Base-by-base conservation (phyloP, 176 grass and related monocot genomes). In the Triticum monococcum region DNA sequence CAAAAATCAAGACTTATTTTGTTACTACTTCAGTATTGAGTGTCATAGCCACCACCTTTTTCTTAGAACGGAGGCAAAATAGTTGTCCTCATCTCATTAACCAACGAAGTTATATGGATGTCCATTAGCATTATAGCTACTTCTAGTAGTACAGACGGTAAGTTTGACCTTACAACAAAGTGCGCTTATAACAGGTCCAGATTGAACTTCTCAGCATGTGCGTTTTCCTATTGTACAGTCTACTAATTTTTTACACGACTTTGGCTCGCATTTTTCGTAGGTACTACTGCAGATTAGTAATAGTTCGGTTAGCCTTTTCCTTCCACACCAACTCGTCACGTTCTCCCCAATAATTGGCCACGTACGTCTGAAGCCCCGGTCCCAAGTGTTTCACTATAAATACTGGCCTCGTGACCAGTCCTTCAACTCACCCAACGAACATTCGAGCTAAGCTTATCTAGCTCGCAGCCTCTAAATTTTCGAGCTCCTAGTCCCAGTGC, bases 311-410 rank as follows among this genome's bases (percentile, higher is more conserved):
- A 79, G 57, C 26, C 68, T 87, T 83, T 60, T 60, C 61, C 40
- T 25, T 64, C 22, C 18, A 31, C 81, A 84, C 26, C 86, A 82
- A 91, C 86, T 12, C n/a, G 71, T 82, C 90, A 91, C 86, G 90
- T 91, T 91, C 82, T 71, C 69, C 48, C 17, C 81, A 81, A 85
- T 88, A 88, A 88, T 91, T 68, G 17, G 20, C 63, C 64, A 81
- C 77, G 68, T 17, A 91, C 82, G 23, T 77, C 30, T 4, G 82
- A 62, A 20, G 5, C 12, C 23, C 76, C 48, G 43, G 14, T 8
- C 20, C 63, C 63, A 68, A 75, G 63, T 68, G 56, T 16, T 20
- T 24, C 22, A 65, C 71, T 82, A 91, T 88, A 91, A 88, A 91
- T 82, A 85, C 69, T 41, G 64, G 28, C 30, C 70, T 25, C 48